Evolutionary conservation across 768 basidiomycete genomes (phyloP).

Genomic region (Boletellus ananas): DNA sequence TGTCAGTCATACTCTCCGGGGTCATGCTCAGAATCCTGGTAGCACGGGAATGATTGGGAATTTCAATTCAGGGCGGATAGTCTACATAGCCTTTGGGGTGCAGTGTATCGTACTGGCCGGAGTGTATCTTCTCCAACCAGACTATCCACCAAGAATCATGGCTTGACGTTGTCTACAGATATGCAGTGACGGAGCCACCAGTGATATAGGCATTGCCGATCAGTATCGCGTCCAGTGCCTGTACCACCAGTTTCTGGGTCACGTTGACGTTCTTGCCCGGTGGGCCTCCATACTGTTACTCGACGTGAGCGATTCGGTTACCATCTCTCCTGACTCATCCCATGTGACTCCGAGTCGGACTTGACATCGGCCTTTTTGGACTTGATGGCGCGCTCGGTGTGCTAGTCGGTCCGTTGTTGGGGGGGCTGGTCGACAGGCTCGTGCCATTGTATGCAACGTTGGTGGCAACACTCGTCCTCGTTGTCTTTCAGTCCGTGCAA

Average conservation of each 20-base stretch:
- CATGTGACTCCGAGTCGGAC: constrained; percentile 25
- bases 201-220: constrained; percentile 66
- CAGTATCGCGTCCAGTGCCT: constrained; percentile 56
- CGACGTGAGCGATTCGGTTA: constrained; percentile 43
- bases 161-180: constrained; percentile 70
- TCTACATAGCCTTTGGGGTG: constrained; percentile 71
- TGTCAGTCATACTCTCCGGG: constrained; percentile 69
- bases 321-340: not conserved
- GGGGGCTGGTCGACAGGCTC: constrained; percentile 63
- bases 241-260: constrained; percentile 63
- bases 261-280: constrained; percentile 80
- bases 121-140: constrained; percentile 67
- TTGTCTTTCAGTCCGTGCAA: constrained; percentile 59
- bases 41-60: constrained; percentile 71
- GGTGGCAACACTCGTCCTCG: constrained; percentile 43
- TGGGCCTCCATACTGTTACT: constrained; percentile 71
- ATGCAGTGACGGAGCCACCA: constrained; percentile 71
- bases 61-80: constrained; percentile 65
- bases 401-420: constrained; percentile 63
- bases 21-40: constrained; percentile 68
- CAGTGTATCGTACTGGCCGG: constrained; percentile 57
- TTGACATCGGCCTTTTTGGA: constrained; percentile 69
- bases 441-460: constrained; percentile 78
- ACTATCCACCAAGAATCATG: constrained; percentile 72
- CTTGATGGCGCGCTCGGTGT: constrained; percentile 72